phyloP scores from a whole-genome alignment of 768 basidiomycete species.

The Serendipita vermifera region DNA sequence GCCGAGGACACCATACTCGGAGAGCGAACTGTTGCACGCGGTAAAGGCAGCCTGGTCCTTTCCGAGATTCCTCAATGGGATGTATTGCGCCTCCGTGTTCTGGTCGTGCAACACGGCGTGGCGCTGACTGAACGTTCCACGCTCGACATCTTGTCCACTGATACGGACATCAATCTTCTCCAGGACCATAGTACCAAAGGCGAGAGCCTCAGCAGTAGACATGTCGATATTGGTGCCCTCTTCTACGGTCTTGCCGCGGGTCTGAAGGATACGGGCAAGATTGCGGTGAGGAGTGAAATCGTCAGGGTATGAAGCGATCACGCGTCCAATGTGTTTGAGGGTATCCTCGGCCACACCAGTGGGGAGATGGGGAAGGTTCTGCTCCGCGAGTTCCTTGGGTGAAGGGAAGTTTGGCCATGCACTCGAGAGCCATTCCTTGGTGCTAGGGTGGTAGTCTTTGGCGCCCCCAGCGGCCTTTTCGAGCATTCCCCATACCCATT shows the following conservation, averaged over 20 bases:
- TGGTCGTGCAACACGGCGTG: constrained; percentile 97
- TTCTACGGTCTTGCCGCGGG: constrained; percentile 79
- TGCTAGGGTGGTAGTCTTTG: constrained; percentile 90
- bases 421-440: constrained; percentile 94
- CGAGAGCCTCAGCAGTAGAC: constrained; percentile 96
- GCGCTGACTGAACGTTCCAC: constrained; percentile 97
- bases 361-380: constrained; percentile 76
- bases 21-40: constrained; percentile 92
- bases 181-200: constrained; percentile 83
- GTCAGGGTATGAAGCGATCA: constrained; percentile 72
- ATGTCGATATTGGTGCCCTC: constrained; percentile 92
- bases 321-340: constrained; percentile 74
- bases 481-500: constrained; percentile 99
- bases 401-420: constrained; percentile 99
- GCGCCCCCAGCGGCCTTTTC: constrained; percentile 89
- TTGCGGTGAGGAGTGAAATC: constrained; percentile 85
- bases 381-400: constrained; percentile 87
- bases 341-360: constrained; percentile 70
- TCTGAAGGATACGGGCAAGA: constrained; percentile 78
- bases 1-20: constrained; percentile 87
- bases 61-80: constrained; percentile 80
- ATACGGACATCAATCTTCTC: constrained; percentile 91
- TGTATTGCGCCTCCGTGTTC: constrained; percentile 75
- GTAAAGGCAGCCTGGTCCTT: constrained; percentile 85
- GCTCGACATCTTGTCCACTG: constrained; percentile 96